phyloP scores from a whole-genome alignment of 345 rosid genomes.

The Hypericum perforatum region DNA sequence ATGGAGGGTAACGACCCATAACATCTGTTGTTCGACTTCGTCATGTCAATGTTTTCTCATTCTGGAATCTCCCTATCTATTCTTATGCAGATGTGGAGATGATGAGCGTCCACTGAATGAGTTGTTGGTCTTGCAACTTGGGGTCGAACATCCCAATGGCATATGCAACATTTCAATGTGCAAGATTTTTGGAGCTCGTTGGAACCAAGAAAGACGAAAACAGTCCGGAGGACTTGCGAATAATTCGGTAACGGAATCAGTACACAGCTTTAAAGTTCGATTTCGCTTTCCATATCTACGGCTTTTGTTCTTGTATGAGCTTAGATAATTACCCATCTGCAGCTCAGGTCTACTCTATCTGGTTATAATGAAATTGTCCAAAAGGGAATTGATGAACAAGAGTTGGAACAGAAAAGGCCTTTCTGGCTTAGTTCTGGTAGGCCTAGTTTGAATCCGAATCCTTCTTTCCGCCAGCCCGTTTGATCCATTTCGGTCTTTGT shows the following conservation, averaged over 20 bases:
- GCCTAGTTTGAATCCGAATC: neutral
- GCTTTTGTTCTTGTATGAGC: neutral
- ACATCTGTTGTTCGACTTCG: neutral
- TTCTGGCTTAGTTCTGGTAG: constrained; percentile 31
- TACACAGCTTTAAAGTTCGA: neutral
- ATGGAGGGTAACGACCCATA: neutral
- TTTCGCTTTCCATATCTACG: neutral
- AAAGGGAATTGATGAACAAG: constrained; percentile 17
- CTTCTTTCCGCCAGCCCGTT: neutral
- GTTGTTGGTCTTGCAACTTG: constrained; percentile 47
- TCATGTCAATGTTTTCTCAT: neutral
- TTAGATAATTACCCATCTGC: constrained; percentile 6
- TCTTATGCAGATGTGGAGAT: constrained; percentile 46
- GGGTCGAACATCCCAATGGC: constrained; percentile 26
- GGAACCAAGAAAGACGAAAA: constrained; percentile 35
- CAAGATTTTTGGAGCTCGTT: constrained; percentile 35
- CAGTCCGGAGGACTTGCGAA: constrained; percentile 16
- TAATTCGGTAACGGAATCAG: constrained; percentile 18
- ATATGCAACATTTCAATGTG: constrained; percentile 26
- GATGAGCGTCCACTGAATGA: constrained; percentile 69
- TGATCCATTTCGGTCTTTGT: too few species aligned
- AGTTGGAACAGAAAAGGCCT: constrained; percentile 23
- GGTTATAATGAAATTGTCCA: constrained; percentile 9
- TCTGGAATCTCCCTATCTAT: neutral
- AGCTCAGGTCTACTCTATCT: constrained; percentile 18